These are phyloP conservation scores for Trichomonascus vanleenenianus DNA, from an alignment of 805 yeast genomes.

Conservation along the genomic window DNA sequence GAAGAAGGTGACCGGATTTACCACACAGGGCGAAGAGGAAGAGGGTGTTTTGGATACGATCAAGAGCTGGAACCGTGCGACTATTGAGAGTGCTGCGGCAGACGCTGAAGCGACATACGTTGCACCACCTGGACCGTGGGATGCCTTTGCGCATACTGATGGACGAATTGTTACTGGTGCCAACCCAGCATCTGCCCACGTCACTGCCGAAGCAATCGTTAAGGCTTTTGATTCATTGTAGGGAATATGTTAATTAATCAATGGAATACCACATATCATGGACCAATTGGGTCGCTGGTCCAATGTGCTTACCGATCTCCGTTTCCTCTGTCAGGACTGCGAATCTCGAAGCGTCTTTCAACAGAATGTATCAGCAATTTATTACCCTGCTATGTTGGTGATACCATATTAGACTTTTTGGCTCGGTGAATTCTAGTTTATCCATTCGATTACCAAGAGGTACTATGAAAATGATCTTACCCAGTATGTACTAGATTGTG, in stretches of 20 bases:
- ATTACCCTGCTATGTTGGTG: no score
- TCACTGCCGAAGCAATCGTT: not conserved
- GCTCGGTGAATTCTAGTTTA: no score
- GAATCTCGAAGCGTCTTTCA: no score
- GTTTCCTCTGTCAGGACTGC: no score
- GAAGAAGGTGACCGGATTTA: slow-evolving; percentile 53
- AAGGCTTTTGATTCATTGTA: not conserved
- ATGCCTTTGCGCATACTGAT: slow-evolving; percentile 42
- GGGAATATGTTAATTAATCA: no score
- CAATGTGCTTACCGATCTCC: no score
- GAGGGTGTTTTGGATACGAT: slow-evolving; percentile 27
- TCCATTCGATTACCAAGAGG: no score
- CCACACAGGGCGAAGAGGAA: slow-evolving; percentile 44
- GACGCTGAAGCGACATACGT: slow-evolving; percentile 38
- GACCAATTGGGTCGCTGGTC: slow-evolving; percentile 3
- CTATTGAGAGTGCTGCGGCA: slow-evolving; percentile 34
- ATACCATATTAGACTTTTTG: no score
- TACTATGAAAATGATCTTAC: no score
- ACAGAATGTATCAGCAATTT: no score
- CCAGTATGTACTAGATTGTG: no score
- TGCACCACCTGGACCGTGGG: slow-evolving; percentile 46
- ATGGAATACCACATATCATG: not conserved
- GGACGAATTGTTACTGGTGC: slow-evolving; percentile 59
- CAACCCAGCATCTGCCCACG: slow-evolving; percentile 41
- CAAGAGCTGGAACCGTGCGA: slow-evolving; percentile 24